Evolutionary conservation across 148 eudicot species (phyloP), one percentile per base, ranked within the genome.

Genomic region (Chenopodium suecicum): DNA sequence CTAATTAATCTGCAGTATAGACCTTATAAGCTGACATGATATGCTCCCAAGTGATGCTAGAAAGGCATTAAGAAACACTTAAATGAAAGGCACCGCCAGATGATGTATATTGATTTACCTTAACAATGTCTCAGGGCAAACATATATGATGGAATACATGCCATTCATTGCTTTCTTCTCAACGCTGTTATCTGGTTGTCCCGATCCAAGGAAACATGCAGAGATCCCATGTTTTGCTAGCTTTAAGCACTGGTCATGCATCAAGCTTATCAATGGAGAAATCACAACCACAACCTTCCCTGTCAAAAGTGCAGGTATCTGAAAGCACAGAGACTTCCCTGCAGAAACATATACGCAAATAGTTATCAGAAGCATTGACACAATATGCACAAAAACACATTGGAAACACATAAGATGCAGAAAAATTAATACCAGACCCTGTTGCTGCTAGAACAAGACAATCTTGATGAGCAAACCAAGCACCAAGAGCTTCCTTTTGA

Each of bases 151-250:
- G 17, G 76, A 84, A 82, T 92, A 93, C 87, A 84, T 83, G 86
- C 98, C 98, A 62, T 87, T 87, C 96, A 95, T 91, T 78, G 98
- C 97, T 84, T 95, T 93, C 77, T 89, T 86, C 78, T 95, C 97
- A 50, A 93, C 90, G 76, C 86, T 91, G 78, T 85, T 84, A 79
- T 93, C 98, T 46, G 90, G 88, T 85, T 95, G 98, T 81, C 97
- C 98, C 79, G 98, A 95, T 50, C 98, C 98, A 77, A 95, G 94
- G 87, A 93, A 95, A 88, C 98, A 95, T 67, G 98, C 97, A 79
- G 98, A 91, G 27, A 95, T 89, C 3, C 98, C 98, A 86, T 92
- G 95, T 80, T 92, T 88, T 78, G 90, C 91, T 20, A 95, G 91
- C 87, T 92, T 93, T 81, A 95, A 89, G 87, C 98, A 95, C 79